phyloP scores from a whole-genome alignment of 106 monocot species.

The Gastrodia elata region DNA sequence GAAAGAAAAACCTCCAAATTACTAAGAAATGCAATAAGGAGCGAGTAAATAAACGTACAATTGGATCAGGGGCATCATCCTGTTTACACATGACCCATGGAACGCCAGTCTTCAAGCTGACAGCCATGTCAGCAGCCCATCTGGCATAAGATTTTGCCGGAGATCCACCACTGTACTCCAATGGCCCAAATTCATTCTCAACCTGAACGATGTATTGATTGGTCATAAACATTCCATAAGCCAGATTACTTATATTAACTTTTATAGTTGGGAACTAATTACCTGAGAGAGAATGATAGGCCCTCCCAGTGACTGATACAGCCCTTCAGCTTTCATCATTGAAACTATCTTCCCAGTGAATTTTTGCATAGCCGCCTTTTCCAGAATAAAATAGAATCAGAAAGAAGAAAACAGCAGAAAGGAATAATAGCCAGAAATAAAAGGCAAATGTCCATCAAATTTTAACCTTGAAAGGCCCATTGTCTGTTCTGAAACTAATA shows the following conservation, averaged over 20 bases:
- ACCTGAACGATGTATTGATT: constrained; percentile 25
- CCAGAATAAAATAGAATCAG: neutral
- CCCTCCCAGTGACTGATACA: constrained; percentile 79
- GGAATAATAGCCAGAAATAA: neutral
- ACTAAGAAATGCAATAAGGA: constrained; percentile 4
- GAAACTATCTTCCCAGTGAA: constrained; percentile 73
- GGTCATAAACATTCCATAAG: neutral
- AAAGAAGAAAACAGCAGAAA: neutral
- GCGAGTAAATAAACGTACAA: constrained; percentile 27
- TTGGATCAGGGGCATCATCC: constrained; percentile 87
- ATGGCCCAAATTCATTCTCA: constrained; percentile 75
- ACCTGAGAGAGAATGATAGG: constrained; percentile 88
- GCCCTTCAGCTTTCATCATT: constrained; percentile 81
- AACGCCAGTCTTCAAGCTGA: constrained; percentile 52
- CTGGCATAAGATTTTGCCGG: constrained; percentile 48
- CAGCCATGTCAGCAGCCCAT: constrained; percentile 84
- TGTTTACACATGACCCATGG: constrained; percentile 96
- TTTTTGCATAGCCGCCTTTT: constrained; percentile 59
- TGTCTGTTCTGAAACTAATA: constrained; percentile 85
- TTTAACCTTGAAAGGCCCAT: constrained; percentile 84
- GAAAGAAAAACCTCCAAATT: neutral
- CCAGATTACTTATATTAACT: neutral
- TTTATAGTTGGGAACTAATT: neutral
- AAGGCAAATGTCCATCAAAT: neutral
- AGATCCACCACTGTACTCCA: constrained; percentile 43